Conservation (phyloP, 139 green algal species). For the Coelastrella sp. region DNA sequence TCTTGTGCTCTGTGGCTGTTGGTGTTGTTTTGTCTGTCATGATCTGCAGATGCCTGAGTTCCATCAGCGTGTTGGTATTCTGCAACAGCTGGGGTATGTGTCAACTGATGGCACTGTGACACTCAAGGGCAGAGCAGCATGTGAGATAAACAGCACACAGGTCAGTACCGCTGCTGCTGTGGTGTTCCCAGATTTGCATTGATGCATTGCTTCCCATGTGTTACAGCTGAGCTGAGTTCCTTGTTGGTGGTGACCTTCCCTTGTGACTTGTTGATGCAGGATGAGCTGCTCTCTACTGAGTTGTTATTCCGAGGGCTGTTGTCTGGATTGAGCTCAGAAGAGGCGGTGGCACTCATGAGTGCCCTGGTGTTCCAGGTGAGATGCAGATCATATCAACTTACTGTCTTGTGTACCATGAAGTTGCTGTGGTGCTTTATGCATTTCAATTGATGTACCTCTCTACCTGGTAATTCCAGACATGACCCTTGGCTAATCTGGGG, state of each 20-base stretch:
- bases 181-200: not conserved
- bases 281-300: constrained; percentile 95
- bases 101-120: constrained; percentile 78
- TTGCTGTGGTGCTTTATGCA: no score
- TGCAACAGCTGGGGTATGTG: constrained; percentile 88
- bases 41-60: constrained; percentile 90
- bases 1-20: not conserved
- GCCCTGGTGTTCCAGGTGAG: constrained; percentile 94
- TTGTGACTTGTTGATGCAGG: constrained; percentile 50
- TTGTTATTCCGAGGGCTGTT: constrained; percentile 91
- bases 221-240: not conserved
- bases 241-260: not conserved
- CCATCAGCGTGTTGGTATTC: constrained; percentile 78
- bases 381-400: no score
- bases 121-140: constrained; percentile 89
- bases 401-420: no score
- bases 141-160: constrained; percentile 92
- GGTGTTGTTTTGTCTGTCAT: not conserved
- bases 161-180: constrained; percentile 40
- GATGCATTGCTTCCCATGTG: not conserved
- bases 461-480: no score
- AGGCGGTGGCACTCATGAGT: constrained; percentile 93
- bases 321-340: constrained; percentile 77
- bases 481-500: no score
- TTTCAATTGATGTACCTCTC: no score